phyloP scores from a whole-genome alignment of 78 protist species.

The slime mould (Dictyostelium discoideum) region dicty_2.7 NC_007091.3:3326501-3327000 shows the following conservation, averaged over 20 bases:
- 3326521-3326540: background rate
- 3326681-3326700: background rate
- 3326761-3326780: conserved; percentile 64
- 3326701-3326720: background rate
- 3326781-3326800: background rate
- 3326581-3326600: no score
- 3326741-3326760: conserved; percentile 77
- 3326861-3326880: background rate
- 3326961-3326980: background rate
- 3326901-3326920: conserved; percentile 40
- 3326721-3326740: background rate
- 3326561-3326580: no score
- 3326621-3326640: no score
- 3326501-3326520: no score
- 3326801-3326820: conserved; percentile 67
- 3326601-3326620: no score
- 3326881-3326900: background rate
- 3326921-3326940: conserved; percentile 57
- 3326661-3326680: background rate
- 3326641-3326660: background rate
- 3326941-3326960: conserved; percentile 39
- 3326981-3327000: background rate
- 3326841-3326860: conserved; percentile 40
- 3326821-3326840: conserved; percentile 42
- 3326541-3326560: background rate